phyloP scores from a whole-genome alignment of 257 asterid species.

The Solanum chilense region DNA sequence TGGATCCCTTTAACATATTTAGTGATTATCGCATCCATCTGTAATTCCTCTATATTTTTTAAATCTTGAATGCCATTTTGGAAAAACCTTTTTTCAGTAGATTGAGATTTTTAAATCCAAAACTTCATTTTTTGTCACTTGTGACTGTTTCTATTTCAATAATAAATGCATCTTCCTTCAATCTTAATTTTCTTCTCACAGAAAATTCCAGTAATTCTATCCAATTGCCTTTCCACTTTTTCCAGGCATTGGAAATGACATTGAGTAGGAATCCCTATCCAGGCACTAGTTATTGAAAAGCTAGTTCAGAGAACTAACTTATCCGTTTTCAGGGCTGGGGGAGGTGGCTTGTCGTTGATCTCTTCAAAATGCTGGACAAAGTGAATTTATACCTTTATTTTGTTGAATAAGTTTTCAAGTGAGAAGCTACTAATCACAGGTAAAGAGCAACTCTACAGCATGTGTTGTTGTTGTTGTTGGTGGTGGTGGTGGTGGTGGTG shows the following conservation, averaged over 20 bases:
- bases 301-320: neutral
- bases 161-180: neutral
- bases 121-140: neutral
- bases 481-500: too few relatives aligned
- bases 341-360: neutral
- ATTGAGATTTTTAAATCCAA: neutral
- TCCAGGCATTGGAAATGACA: neutral
- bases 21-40: neutral
- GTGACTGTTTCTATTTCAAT: too few relatives aligned
- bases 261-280: neutral
- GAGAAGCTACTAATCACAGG: neutral
- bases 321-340: neutral
- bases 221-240: neutral
- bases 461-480: neutral
- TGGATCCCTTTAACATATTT: neutral
- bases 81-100: neutral
- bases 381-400: neutral
- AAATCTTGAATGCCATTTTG: neutral
- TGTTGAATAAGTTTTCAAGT: neutral
- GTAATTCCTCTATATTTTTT: neutral
- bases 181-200: neutral
- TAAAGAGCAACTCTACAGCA: neutral
- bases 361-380: neutral
- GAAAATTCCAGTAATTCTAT: neutral
- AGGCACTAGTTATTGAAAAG: neutral